Conservation (phyloP, 2,329 filamentous ascomycete species). For the Sporothrix euskadiensis region DNA sequence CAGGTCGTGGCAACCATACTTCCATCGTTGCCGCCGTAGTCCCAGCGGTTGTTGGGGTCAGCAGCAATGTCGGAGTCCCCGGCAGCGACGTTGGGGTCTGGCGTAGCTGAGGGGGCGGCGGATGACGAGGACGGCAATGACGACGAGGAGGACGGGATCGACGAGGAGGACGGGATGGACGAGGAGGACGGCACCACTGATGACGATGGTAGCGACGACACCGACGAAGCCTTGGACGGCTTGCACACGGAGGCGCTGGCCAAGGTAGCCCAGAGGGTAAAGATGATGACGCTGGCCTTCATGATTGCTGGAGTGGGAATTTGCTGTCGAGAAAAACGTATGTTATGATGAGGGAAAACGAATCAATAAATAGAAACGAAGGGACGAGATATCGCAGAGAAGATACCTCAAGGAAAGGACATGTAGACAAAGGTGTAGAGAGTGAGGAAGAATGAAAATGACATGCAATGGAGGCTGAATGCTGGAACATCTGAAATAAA, state of each 20-base stretch:
- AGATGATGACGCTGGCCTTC: not conserved
- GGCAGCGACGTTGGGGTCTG: not conserved
- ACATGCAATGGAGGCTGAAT: too few species aligned
- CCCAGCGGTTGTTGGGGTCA: not conserved
- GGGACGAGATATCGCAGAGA: too few species aligned
- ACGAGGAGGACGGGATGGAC: too few species aligned
- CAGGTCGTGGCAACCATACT: not conserved
- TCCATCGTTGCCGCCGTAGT: constrained; percentile 1
- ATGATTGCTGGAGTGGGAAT: not conserved
- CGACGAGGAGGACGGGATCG: not conserved
- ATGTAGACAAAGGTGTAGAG: too few species aligned
- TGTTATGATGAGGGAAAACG: not conserved
- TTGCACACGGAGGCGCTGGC: not conserved
- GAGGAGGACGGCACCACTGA: not conserved
- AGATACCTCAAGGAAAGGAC: too few species aligned
- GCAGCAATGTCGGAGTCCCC: not conserved
- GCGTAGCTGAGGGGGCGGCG: not conserved
- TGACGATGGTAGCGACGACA: not conserved
- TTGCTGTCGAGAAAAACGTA: not conserved
- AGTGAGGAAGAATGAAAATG: too few species aligned
- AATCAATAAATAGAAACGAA: too few species aligned
- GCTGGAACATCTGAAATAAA: too few species aligned
- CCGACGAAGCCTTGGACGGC: not conserved
- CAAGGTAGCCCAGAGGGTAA: not conserved
- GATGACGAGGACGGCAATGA: not conserved